These are phyloP conservation scores for Acmispon strigosus DNA, from an alignment of 306 rosid genomes.

Conservation along the genomic window DNA sequence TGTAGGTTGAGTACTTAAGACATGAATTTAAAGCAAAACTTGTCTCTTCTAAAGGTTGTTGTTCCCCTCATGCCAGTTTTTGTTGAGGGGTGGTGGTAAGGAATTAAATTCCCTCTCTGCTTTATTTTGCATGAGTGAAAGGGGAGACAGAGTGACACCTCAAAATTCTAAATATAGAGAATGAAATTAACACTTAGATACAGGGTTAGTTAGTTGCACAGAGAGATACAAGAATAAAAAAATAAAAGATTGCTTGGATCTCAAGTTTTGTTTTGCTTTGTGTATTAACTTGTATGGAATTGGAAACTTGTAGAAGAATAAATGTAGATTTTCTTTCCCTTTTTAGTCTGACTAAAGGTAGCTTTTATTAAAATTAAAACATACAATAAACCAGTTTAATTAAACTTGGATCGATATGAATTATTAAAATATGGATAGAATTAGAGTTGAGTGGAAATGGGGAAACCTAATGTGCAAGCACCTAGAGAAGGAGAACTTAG, in stretches of 20 bases:
- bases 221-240: constrained; percentile 5
- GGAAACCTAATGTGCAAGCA: constrained; percentile 50
- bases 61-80: constrained; percentile 42
- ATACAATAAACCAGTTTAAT: background rate
- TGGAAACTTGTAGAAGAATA: constrained; percentile 58
- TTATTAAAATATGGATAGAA: constrained; percentile 1
- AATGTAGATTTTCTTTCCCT: constrained; percentile 43
- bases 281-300: constrained; percentile 33
- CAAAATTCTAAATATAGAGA: constrained; percentile 29
- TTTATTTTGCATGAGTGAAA: constrained; percentile 32
- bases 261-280: constrained; percentile 49
- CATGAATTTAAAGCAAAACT: constrained; percentile 25
- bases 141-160: constrained; percentile 25
- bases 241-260: constrained; percentile 53
- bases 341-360: constrained; percentile 44
- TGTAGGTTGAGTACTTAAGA: constrained; percentile 17
- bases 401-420: constrained; percentile 16
- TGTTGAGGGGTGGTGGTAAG: constrained; percentile 44
- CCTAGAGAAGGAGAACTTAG: constrained; percentile 42
- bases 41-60: constrained; percentile 41
- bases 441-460: constrained; percentile 56
- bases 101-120: constrained; percentile 47
- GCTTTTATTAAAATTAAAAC: constrained; percentile 34
- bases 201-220: constrained; percentile 34
- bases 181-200: constrained; percentile 20